phyloP scores from a whole-genome alignment of 73 alveolate genomes.

The Paraurostyla sp. region DNA sequence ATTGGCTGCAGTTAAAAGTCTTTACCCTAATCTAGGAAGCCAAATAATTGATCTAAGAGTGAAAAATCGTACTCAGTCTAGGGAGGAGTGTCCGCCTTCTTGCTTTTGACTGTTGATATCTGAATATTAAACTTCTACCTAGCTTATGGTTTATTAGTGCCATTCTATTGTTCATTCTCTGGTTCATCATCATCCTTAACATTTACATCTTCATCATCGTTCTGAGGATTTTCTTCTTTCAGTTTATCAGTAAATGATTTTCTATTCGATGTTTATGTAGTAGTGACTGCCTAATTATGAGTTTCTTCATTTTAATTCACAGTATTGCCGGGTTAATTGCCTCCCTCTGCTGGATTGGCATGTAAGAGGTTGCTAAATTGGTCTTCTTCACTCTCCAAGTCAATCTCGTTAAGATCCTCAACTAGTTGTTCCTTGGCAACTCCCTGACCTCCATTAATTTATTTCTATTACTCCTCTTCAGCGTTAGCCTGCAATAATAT shows the following conservation, averaged over 20 bases:
- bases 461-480: too few relatives aligned
- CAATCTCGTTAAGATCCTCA: too few relatives aligned
- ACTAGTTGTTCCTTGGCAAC: too few relatives aligned
- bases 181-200: constrained; percentile 42
- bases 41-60: neutral
- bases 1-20: constrained; percentile 21
- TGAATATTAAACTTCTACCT: neutral
- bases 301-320: too few relatives aligned
- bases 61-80: constrained; percentile 5
- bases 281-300: neutral
- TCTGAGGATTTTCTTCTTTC: neutral
- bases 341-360: too few relatives aligned
- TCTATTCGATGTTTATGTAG: neutral
- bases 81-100: neutral
- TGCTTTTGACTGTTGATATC: neutral
- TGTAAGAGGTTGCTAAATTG: too few relatives aligned
- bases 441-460: too few relatives aligned
- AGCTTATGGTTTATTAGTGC: neutral
- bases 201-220: neutral
- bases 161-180: too few relatives aligned
- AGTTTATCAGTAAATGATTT: neutral
- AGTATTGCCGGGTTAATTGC: too few relatives aligned
- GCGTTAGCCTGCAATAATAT: too few relatives aligned
- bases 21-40: neutral
- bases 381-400: too few relatives aligned